Evolutionary conservation across 805 yeast species (phyloP), one percentile per base, ranked within the genome.

Genomic region (Suhomyces sp.): DNA sequence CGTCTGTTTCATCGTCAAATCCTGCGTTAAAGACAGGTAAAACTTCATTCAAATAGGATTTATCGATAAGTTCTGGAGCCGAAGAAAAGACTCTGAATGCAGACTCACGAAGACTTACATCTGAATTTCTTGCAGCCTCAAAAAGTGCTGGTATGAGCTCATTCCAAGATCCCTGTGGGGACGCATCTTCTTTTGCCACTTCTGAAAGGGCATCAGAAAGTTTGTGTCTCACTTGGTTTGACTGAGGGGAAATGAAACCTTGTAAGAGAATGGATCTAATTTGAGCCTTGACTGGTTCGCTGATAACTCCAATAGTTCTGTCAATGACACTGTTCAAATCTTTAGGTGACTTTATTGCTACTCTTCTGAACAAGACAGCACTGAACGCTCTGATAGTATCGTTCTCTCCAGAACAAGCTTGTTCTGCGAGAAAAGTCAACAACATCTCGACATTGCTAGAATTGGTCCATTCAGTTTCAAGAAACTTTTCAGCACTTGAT

Each of bases 181-280:
- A 62, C 12, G 82, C 85, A 54, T 84, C 87, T 46, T 76, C 80
- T 62, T 86, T 85, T 1, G 97, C 96, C 46, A 93, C 83, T 70
- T 92, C 98, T 0, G 97, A 89, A 47, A 94, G 87, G 7, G 96
- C 96, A 74, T 94, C 99, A 2, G 97, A 86, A 47, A 94, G 74
- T 66, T 93, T 94, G 69, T 93, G 97, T 66, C 97, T 85, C 31
- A 90, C 90, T 57, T 82, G 83, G 56, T 83, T 83, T n/a, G 87
- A 74, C 66, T 86, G 90, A 54, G 79, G 85, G 9, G 83, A 67
- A 3, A 82, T 66, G 62, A 93, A 90, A 13, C 97, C 98, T 54
- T 80, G 80, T 58, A 92, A 76, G 38, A 93, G 78, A 22, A 83
- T 76, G 15, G 74, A 60, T 58, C 96, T 83, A 49, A 93, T 83